Evolutionary conservation across 805 yeast species (phyloP), one percentile per base, ranked within the genome.

Genomic region (Yamadazyma olivae): DNA sequence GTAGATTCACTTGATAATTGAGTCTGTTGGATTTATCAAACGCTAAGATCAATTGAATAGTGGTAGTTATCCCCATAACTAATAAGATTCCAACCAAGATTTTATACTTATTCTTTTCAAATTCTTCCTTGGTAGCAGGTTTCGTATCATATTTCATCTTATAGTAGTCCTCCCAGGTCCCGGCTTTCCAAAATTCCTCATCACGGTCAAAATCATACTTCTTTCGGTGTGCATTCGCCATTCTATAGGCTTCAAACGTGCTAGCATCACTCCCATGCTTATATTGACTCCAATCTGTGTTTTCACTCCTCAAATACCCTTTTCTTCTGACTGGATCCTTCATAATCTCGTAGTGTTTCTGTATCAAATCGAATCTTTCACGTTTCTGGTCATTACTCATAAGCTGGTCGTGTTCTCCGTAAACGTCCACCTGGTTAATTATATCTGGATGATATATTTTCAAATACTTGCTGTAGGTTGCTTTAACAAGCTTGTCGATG

Each of bases 381-480:
- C 64, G 44, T 40, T 69, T 72, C 37, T 46, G 53, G 10, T 54
- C 60, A 5, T 36, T 46, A 3, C 59, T 54, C 17, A 75, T 54
- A 4, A 43, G 40, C 10, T 46, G 30, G 4, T 71, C 67, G 14
- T 50, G 40, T 26, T 54, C 56, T 25, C 59, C 55, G 6, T 54
- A 22, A 0, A 57, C 45, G 0, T 43, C 53, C 8, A 50, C 38
- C 22, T 57, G 54, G 13, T 49, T 41, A 2, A 67, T 49, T 3
- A 72, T 54, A 52, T 89, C 97, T 0, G 97, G 96, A 54, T 89
- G 96, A 49, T 89, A 89, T 7, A 79, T 52, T 55, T 83, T 85
- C 8, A 89, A 89, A 31, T 49, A 61, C 33, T 57, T 57, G 33
- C 53, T 46, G 45, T 67, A 66, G 17, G 43, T 57, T 4, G 44